Conservation (phyloP, 495 filamentous ascomycete genomes). For the Tuber melanosporum region DNA sequence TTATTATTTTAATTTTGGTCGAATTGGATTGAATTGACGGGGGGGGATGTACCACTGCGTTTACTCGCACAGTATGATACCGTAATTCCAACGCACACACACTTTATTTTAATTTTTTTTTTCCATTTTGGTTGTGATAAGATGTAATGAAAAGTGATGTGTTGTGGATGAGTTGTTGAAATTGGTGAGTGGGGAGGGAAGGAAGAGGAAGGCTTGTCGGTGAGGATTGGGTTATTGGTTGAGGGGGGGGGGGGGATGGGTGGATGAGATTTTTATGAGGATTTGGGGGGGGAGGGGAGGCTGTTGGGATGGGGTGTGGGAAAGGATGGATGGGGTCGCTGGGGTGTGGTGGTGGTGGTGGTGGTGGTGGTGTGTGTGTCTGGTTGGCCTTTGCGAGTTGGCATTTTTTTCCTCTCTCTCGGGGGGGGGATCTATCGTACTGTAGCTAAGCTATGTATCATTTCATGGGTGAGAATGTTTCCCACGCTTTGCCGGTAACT, state of each 20-base stretch:
- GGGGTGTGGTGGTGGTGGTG: neutral
- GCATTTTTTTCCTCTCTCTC: neutral
- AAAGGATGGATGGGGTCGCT: neutral
- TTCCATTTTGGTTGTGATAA: neutral
- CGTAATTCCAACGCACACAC: neutral
- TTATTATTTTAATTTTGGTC: neutral
- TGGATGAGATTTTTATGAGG: neutral
- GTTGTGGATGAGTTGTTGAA: conserved; percentile 3
- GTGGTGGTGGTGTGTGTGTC: neutral
- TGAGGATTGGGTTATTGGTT: neutral
- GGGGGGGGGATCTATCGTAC: no score
- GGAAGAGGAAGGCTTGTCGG: neutral
- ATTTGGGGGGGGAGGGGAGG: neutral
- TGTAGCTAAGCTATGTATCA: no score
- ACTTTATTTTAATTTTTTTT: neutral
- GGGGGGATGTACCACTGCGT: neutral
- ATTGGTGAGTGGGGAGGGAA: neutral
- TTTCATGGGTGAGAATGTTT: neutral
- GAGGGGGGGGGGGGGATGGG: neutral
- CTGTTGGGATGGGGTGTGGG: neutral
- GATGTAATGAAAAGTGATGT: neutral
- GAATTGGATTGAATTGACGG: neutral
- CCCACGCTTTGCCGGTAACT: neutral
- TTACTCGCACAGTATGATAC: neutral
- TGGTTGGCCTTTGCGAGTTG: neutral